Conservation (phyloP, 345 rosid genomes). For the Eucalyptus marginata region DNA sequence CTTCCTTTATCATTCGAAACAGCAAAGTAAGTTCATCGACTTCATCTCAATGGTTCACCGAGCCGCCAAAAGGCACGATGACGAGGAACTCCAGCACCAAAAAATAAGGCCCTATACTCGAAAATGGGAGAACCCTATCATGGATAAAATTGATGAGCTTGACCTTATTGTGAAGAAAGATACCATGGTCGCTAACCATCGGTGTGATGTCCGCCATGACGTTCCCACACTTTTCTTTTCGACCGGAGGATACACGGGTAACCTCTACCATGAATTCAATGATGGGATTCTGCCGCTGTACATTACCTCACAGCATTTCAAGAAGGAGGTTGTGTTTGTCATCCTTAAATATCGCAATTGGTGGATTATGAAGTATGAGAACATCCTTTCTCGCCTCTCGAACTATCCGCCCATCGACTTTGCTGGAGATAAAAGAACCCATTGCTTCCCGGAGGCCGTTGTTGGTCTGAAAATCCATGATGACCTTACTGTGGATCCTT, state of each 20-base stretch:
- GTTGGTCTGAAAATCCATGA: constrained; percentile 74
- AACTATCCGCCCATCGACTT: constrained; percentile 45
- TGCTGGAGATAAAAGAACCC: constrained; percentile 46
- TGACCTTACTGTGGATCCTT: constrained; percentile 52
- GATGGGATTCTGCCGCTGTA: constrained; percentile 74
- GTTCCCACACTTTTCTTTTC: constrained; percentile 76
- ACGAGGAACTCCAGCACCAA: constrained; percentile 16
- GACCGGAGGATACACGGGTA: constrained; percentile 77
- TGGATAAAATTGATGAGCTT: constrained; percentile 64
- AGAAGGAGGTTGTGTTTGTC: constrained; percentile 64
- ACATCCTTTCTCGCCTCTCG: constrained; percentile 39
- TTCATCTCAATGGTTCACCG: neutral
- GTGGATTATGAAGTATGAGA: constrained; percentile 71
- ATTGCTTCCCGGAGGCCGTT: constrained; percentile 73
- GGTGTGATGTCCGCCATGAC: constrained; percentile 46
- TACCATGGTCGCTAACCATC: neutral
- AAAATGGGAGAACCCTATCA: constrained; percentile 70
- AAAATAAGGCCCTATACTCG: constrained; percentile 76
- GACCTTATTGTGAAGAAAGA: constrained; percentile 24
- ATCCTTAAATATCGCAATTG: constrained; percentile 63
- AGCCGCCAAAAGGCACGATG: neutral
- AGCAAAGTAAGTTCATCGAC: neutral
- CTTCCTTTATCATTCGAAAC: constrained; percentile 26
- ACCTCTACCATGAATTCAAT: constrained; percentile 77
- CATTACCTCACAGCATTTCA: constrained; percentile 60